A percentile compares a stretch with the other conserved stretches of the same genome.
Evolutionary conservation across 2,329 filamentous ascomycete genomes (phyloP).

Genomic region (Blastomyces gilchristii): DNA sequence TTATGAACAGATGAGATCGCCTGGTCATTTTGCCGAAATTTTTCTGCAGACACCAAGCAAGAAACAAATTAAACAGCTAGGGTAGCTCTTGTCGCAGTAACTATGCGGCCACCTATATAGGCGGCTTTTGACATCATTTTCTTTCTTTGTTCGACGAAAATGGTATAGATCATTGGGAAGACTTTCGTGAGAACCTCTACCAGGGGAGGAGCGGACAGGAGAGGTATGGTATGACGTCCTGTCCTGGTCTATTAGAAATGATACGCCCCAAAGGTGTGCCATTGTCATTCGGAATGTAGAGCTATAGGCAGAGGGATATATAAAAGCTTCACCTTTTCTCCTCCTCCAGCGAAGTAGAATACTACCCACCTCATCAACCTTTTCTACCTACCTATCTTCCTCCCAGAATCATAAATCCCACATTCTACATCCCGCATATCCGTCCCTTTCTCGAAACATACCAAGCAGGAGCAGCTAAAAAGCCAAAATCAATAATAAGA

Average conservation of each 20-base stretch:
- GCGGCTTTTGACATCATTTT: neutral
- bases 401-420: no score
- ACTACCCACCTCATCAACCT: no score
- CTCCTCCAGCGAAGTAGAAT: neutral
- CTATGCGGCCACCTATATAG: neutral
- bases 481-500: no score
- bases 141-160: neutral
- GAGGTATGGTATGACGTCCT: neutral
- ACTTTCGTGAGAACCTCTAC: neutral
- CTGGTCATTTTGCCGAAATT: no score
- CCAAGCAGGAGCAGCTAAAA: no score
- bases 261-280: neutral
- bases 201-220: neutral
- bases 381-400: no score
- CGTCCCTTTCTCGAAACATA: no score
- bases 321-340: neutral
- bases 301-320: neutral
- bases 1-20: neutral
- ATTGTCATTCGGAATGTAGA: neutral
- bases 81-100: neutral
- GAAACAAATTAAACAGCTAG: neutral
- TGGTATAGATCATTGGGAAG: neutral
- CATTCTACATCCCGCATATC: no score
- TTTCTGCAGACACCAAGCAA: no score
- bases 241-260: neutral